Conservation (phyloP, 1,284 basidiomycete species). For the Pterula multifida region DNA sequence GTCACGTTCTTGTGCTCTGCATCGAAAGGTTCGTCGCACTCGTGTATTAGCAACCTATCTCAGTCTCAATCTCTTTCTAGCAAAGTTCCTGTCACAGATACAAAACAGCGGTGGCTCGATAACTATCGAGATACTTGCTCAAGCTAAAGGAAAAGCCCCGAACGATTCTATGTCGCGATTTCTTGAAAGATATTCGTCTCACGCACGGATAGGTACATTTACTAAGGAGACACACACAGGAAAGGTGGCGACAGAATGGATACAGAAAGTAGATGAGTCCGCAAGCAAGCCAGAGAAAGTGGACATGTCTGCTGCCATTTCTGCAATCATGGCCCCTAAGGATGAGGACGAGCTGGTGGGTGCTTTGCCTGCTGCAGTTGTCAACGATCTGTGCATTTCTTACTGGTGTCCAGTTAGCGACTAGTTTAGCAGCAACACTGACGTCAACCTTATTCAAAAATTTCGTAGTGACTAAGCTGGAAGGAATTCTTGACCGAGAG, state of each 20-base stretch:
- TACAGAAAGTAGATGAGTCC: conserved; percentile 41
- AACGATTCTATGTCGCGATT: conserved; percentile 60
- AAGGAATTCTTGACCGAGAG: conserved; percentile 85
- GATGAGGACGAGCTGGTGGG: conserved; percentile 85
- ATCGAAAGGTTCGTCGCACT: conserved; percentile 68
- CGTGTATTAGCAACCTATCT: conserved; percentile 4
- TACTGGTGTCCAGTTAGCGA: conserved; percentile 79
- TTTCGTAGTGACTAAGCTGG: conserved; percentile 83
- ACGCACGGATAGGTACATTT: conserved; percentile 56
- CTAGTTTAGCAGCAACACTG: conserved; percentile 64
- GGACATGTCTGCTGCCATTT: conserved; percentile 71
- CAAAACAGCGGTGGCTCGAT: conserved; percentile 40
- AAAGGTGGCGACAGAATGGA: conserved; percentile 76
- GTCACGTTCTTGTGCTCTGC: conserved; percentile 79
- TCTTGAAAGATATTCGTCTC: conserved; percentile 39
- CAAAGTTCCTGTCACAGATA: conserved; percentile 66
- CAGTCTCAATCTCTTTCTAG: conserved; percentile 22
- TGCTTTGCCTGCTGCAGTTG: conserved; percentile 10
- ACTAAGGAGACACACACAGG: conserved; percentile 72
- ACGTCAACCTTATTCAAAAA: conserved; percentile 80
- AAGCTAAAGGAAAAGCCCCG: conserved; percentile 60
- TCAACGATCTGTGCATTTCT: conserved; percentile 10
- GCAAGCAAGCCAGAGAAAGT: conserved; percentile 55
- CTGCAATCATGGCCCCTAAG: conserved; percentile 76
- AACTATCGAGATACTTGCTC: conserved; percentile 54